Evolutionary conservation across 2,329 filamentous ascomycete genomes (phyloP), one percentile per base, ranked within the genome.

Genomic region (Torrubiella hemipterigena): DNA sequence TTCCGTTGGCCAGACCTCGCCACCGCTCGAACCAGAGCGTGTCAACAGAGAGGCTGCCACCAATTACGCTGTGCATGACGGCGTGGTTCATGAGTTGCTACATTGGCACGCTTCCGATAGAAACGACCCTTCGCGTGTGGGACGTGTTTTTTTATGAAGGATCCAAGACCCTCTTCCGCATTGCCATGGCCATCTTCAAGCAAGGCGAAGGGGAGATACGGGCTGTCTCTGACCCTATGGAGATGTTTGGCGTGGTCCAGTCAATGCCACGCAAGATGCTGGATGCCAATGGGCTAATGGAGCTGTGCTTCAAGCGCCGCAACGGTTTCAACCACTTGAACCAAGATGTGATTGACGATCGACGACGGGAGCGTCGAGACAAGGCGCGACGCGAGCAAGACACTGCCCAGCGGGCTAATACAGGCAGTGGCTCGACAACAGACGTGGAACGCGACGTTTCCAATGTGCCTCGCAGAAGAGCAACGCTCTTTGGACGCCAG

Each of bases 51-150:
- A 70, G 81, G 5, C 68, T 95, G 9, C 89, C 89, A 0, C 87
- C 89, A 10, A 89, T 96, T 42, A 91, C 84, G 1, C 69, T 96
- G 5, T 93, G 86, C 43, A 85, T 91, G 55, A 94, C 87, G 8
- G 83, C 87, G 4, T 96, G 89, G 89, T 93, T 96, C 55, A 95
- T 96, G 89, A 93, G 83, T 29, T 82, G 91, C 45, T 95, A 91
- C 54, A 91, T 95, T 38, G 86, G 87, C 32, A 93, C 84, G 1
- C 62, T 96, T 13, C 89, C 89, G 3, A 86, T 93, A 38, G 89
- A 96, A 58, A 85, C 81, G 13, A 89, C 87, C 0, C 69, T 95
- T 13, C 80, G 89, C 7, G 84, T 95, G 2, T 96, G 89, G 89
- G 89, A 96, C 45, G 75, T 85, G 2, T 87, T 96, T 50, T 93